Evolutionary conservation across 2,329 filamentous ascomycete genomes (phyloP), one percentile per base, ranked within the genome.

Genomic region (Arthroderma uncinatum): DNA sequence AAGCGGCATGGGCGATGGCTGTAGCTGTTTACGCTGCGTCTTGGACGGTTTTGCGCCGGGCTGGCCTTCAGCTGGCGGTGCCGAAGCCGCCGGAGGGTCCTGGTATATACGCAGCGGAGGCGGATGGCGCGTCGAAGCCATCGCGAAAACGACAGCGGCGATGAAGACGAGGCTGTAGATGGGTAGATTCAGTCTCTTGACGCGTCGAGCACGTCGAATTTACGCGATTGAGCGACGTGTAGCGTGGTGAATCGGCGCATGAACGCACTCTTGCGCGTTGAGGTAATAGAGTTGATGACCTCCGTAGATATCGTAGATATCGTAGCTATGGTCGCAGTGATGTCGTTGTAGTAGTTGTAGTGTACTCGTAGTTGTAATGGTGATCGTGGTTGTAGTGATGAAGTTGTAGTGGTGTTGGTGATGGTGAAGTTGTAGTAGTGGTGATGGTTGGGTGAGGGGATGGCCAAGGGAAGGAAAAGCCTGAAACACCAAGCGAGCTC

Each of bases 81-180:
- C 1, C 12, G 21, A n/a, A n/a, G 44, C 74, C 70, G 40, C 34
- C 23, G 52, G 58, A 58, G 76, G 72, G 70, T 84, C 80, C 67
- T 83, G 76, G 68, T 79, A 82, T 68, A 82, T 79, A 65, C 82
- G 77, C 71, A 83, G 70, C 64, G 75, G 71, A 66, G 76, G 75
- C 57, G 67, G 65, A 58, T 61, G 62, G 66, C 67, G 70, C 67
- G 71, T 70, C 65, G 71, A 68, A 64, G 66, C 66, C 71, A 74
- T 74, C 59, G 58, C 44, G 56, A 60, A 53, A 59, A 62, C 42
- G 58, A 57, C 58, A 42, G 58, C 52, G 34, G 40, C 39, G 53
- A 36, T 57, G 55, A 53, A 53, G 57, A 48, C 28, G 57, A 57
- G 50, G 58, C 56, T 53, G 34, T 37, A 54, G 44, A 54, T 34